Percentiles rank a stretch among this genome's conserved stretches.
Evolutionary conservation across 805 yeast species (phyloP).

Genomic region (Candida krabiensis): DNA sequence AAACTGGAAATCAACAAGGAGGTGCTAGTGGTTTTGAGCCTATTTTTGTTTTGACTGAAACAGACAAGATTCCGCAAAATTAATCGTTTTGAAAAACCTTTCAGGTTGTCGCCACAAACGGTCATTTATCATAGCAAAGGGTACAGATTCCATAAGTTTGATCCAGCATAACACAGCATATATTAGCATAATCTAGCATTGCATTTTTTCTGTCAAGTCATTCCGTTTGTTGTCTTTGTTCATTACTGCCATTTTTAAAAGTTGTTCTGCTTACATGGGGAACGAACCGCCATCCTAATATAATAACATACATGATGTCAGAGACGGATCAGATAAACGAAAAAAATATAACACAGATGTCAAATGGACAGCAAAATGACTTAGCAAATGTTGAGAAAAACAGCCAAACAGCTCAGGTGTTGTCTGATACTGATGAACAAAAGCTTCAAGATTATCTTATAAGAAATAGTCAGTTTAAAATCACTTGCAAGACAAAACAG

Average conservation of each 20-base stretch:
- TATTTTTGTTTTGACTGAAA: too few relatives aligned
- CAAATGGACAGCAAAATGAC: background rate
- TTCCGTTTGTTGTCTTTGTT: background rate
- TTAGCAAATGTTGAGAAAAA: background rate
- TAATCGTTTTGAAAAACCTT: too few relatives aligned
- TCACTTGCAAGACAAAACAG: constrained; percentile 19
- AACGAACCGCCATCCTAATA: constrained; percentile 1
- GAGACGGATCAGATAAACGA: constrained; percentile 1
- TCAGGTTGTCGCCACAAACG: too few relatives aligned
- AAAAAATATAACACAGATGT: background rate
- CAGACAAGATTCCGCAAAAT: too few relatives aligned
- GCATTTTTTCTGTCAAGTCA: constrained; percentile 3
- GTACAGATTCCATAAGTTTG: too few relatives aligned
- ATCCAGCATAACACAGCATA: background rate
- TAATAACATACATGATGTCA: constrained; percentile 1
- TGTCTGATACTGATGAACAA: constrained; percentile 21
- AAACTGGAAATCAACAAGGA: too few relatives aligned
- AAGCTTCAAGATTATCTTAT: constrained; percentile 28
- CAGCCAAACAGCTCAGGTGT: constrained; percentile 2
- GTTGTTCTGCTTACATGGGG: constrained; percentile 1
- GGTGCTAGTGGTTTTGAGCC: too few relatives aligned
- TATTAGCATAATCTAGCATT: constrained; percentile 5
- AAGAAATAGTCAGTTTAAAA: constrained; percentile 17
- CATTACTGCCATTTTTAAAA: too few relatives aligned
- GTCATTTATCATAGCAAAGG: too few relatives aligned